Base-by-base conservation (phyloP, 148 eudicot genomes). In the Silene uniflora region DNA sequence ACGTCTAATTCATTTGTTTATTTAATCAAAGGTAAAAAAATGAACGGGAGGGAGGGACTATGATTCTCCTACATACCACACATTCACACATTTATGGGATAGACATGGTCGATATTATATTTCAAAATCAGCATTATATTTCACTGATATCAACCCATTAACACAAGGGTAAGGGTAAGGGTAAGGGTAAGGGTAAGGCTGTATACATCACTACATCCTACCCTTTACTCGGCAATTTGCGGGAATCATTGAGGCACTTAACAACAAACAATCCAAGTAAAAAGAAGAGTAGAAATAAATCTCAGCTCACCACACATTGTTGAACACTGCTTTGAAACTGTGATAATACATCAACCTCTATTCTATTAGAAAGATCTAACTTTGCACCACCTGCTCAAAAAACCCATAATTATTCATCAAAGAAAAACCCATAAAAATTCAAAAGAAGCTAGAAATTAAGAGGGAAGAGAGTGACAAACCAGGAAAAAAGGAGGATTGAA, bases 251-350 rank as follows among this genome's bases (percentile, higher is more conserved):
- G 16, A 49, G 12, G 14, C 54, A 49, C 2, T 25, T 2, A 44
- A 47, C 54, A 71, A 58, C 52, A 47, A 67, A 60, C 7, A 55
- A 25, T 22, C 12, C 13, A 49, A 49, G 55, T 49, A 4, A 75
- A 35, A 23, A 44, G 63, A 11, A 35, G 4, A 21, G 1, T 0
- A 49, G 14, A 59, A 66, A 7, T 17, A 39, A 67, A 65, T 17
- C 73, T 19, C 3, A 72, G 8, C 91, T 76, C 60, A 93, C 97
- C 85, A 91, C 93, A 81, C 98, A 94, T 77, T 90, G 96, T 81
- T 91, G 89, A 74, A 94, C 87, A 71, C 54, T 84, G 67, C 72
- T 83, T 75, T 94, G 98, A 64, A 94, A 94, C 73, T 80, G 76
- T 3, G 86, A 85, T 67, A 94, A 85, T 61, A 84, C 83, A 73